Percentiles rank a stretch among this genome's conserved stretches.
phyloP scores from a whole-genome alignment of 1,284 basidiomycete genomes.

The Butyriboletus appendiculatus region DNA sequence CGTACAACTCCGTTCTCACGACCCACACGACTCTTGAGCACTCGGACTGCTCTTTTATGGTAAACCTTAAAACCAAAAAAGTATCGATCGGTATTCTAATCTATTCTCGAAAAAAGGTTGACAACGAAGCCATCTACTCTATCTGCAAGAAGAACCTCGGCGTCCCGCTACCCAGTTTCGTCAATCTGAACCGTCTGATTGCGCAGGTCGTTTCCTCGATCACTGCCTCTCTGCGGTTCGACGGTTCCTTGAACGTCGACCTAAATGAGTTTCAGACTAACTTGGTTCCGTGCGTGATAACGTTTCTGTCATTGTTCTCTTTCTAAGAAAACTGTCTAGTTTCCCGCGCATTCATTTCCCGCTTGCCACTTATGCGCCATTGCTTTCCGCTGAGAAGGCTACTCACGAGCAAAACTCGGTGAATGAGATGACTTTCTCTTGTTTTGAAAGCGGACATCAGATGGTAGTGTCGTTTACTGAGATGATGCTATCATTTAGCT shows the following conservation, averaged over 20 bases:
- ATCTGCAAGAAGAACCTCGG: slow-evolving; percentile 97
- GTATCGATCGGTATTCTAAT: slow-evolving; percentile 2
- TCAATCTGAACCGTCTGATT: slow-evolving; percentile 95
- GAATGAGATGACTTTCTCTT: slow-evolving; percentile 97
- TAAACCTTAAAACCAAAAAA: slow-evolving; percentile 25
- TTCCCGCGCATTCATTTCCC: slow-evolving; percentile 99
- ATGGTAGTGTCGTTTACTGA: slow-evolving; percentile 61
- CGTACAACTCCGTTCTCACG: slow-evolving; percentile 98
- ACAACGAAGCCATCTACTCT: slow-evolving; percentile 98
- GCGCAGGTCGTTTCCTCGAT: slow-evolving; percentile 98
- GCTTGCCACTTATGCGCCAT: slow-evolving; percentile 93
- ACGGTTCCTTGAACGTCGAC: slow-evolving; percentile 98
- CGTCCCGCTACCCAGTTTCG: slow-evolving; percentile 87
- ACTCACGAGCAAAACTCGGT: slow-evolving; percentile 98
- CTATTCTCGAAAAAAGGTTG: slow-evolving; percentile 55
- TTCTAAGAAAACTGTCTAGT: slow-evolving; percentile 39
- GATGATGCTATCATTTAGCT: slow-evolving; percentile 1
- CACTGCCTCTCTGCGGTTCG: slow-evolving; percentile 96
- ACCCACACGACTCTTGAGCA: slow-evolving; percentile 99
- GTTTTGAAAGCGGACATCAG: slow-evolving; percentile 97
- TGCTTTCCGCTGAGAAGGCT: slow-evolving; percentile 87
- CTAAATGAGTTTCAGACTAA: slow-evolving; percentile 99
- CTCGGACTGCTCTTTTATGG: slow-evolving; percentile 99
- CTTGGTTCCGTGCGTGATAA: slow-evolving; percentile 79
- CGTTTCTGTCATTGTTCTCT: neutral